Evolutionary conservation across 2,329 filamentous ascomycete species (phyloP), one percentile per base, ranked within the genome.

Genomic region (Apiospora koreana): DNA sequence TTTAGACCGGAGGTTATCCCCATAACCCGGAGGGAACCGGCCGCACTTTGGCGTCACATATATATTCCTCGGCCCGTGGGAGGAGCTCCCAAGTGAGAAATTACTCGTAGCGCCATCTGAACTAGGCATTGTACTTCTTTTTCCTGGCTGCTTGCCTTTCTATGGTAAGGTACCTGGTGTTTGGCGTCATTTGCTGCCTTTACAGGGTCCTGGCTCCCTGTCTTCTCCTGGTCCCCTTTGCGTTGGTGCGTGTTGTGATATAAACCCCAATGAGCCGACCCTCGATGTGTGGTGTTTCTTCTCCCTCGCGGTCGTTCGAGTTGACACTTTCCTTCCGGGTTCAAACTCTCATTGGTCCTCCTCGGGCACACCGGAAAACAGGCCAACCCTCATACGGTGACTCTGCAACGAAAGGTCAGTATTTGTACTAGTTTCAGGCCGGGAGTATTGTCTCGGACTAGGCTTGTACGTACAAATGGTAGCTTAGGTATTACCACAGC

Each of bases 401-500:
- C 91, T 93, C 92, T 94, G 41, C 48, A n/a, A 73, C 77, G 69
- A 81, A 83, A 62, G 67, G 50, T 76, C 73, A 76, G 74, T 50
- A 72, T 69, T 71, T 38, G 43, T 31, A 31, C 18, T 12, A 58
- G 46, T 28, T 8, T 43, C n/a, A 3, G 38, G 28, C 28, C 8
- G 50, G 65, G 67, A 46, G 35, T 41, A 16, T 35, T 64, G 25
- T 50, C 67, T 41, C n/a, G n/a, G 45, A 6, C 28, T 25, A 28
- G 48, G 68, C 31, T 46, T 23, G 12, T 74, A 90, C 95, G 82
- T 87, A 98, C 95, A 80, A 93, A 95, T 75, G 96, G 96, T 75
- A 99, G 85, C 84, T 99, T 99, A 50, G 96, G 96, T 80, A 99
- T 96, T 71, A 99, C 93, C 69, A 99, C 96, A 62, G 88, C 94